Conservation (phyloP, 78 protist species). For the Pelomyxa schiedti region DNA sequence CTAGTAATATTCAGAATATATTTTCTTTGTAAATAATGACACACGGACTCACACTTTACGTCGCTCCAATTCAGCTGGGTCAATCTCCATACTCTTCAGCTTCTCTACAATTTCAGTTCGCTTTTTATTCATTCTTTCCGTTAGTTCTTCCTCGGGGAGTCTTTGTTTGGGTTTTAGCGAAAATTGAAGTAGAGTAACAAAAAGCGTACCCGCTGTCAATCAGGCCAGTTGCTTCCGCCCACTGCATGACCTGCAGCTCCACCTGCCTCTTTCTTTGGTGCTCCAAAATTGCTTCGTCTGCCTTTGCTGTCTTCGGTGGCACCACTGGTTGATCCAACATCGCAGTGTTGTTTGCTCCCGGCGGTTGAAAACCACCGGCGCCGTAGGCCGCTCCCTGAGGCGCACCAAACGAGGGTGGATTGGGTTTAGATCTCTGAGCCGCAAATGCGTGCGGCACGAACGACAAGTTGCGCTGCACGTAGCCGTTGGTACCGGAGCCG, state of each 20-base stretch:
- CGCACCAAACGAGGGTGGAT: background rate
- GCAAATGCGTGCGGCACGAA: slow-evolving; percentile 1
- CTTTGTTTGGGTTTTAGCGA: too few species aligned
- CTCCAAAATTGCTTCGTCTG: background rate
- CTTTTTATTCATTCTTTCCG: background rate
- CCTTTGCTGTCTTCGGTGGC: background rate
- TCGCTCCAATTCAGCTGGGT: background rate
- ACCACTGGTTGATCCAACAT: too few species aligned
- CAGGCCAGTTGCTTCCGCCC: background rate
- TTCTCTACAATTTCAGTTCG: background rate
- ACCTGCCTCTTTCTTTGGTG: background rate
- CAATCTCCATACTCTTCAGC: background rate
- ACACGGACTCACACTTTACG: too few species aligned
- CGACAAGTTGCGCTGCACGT: slow-evolving; percentile 65
- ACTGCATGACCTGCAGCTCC: background rate
- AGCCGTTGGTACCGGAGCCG: slow-evolving; percentile 88
- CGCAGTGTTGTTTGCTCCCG: too few species aligned
- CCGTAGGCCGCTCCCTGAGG: too few species aligned
- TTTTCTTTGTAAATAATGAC: too few species aligned
- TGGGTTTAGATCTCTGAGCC: too few species aligned
- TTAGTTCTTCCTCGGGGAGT: background rate
- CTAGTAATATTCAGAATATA: too few species aligned
- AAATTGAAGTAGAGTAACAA: too few species aligned
- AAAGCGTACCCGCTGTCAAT: background rate
- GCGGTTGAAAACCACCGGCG: too few species aligned